These are phyloP conservation scores for Amyloporia xantha DNA, from an alignment of 768 basidiomycete genomes.

Conservation along the genomic window DNA sequence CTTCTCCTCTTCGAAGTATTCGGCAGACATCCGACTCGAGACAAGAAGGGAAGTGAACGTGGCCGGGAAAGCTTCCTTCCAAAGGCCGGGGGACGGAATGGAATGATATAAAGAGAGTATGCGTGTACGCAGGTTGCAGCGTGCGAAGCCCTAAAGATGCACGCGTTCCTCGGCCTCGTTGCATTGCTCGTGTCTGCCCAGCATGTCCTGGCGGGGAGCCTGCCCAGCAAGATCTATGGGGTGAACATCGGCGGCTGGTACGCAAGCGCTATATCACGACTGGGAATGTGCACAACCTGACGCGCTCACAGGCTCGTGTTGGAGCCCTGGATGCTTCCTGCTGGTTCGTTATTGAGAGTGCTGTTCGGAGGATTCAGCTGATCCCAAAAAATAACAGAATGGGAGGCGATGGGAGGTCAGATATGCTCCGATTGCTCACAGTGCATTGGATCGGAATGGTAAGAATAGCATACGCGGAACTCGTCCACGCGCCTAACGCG, in stretches of 20 bases:
- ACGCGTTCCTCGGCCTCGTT: neutral
- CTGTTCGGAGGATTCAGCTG: neutral
- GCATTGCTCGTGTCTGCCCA: conserved; percentile 2
- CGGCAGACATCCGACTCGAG: neutral
- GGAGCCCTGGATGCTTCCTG: conserved; percentile 80
- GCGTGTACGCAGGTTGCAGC: neutral
- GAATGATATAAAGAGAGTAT: neutral
- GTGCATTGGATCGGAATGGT: conserved; percentile 71
- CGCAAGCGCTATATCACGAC: conserved; percentile 7
- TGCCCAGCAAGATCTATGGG: conserved; percentile 51
- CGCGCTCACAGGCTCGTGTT: conserved; percentile 51
- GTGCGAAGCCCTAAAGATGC: conserved; percentile 1
- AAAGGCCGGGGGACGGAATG: neutral
- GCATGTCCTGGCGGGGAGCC: conserved; percentile 8
- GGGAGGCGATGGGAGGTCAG: conserved; percentile 70
- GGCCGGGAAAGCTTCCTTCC: neutral
- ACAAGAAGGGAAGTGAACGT: neutral
- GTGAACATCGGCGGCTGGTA: conserved; percentile 68
- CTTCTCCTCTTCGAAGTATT: neutral
- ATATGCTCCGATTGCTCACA: conserved; percentile 48
- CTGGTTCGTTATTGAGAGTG: conserved; percentile 31
- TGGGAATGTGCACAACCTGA: neutral
- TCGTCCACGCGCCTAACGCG: neutral
- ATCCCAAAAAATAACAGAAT: conserved; percentile 37
- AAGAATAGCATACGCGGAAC: conserved; percentile 11